A percentile compares a stretch with the other conserved stretches of the same genome.
phyloP scores from a whole-genome alignment of 2,329 filamentous ascomycete genomes.

The Colletotrichum camelliae region DNA sequence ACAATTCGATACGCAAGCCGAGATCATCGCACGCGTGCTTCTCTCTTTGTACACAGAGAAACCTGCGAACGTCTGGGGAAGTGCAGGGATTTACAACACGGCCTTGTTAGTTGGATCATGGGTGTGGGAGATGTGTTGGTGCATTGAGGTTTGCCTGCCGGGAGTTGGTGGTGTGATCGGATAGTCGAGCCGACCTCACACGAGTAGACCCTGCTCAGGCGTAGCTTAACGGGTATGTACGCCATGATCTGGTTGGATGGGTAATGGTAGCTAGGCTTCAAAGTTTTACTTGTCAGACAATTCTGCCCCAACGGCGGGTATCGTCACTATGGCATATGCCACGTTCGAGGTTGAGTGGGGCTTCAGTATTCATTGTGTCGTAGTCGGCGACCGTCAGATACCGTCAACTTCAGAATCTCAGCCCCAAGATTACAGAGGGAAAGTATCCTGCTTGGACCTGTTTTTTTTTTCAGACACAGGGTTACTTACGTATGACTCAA shows the following conservation, averaged over 20 bases:
- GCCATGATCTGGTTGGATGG: not conserved
- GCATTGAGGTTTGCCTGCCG: not conserved
- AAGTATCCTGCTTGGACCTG: not conserved
- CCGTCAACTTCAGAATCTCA: not conserved
- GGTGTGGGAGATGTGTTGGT: not conserved
- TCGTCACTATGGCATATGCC: not conserved
- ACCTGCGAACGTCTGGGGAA: not conserved
- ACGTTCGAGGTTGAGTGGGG: not conserved
- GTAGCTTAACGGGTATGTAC: not conserved
- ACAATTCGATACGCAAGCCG: not conserved
- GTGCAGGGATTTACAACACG: not conserved
- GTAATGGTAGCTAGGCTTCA: not conserved
- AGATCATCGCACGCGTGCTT: not conserved
- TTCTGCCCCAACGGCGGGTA: not conserved
- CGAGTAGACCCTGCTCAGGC: not conserved
- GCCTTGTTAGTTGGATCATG: not conserved
- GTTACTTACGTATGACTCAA: conserved; percentile 1
- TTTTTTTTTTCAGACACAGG: not conserved
- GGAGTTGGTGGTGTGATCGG: conserved; percentile 5
- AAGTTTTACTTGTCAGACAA: not conserved
- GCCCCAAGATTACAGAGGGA: not conserved
- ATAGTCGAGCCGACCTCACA: not conserved
- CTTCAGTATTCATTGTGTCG: not conserved
- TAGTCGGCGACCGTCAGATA: not conserved
- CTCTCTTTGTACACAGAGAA: not conserved